A percentile compares a stretch with the other conserved stretches of the same genome.
These are phyloP conservation scores for Rhamnella rubrinervis DNA, from an alignment of 331 rosid genomes.

Conservation along the genomic window DNA sequence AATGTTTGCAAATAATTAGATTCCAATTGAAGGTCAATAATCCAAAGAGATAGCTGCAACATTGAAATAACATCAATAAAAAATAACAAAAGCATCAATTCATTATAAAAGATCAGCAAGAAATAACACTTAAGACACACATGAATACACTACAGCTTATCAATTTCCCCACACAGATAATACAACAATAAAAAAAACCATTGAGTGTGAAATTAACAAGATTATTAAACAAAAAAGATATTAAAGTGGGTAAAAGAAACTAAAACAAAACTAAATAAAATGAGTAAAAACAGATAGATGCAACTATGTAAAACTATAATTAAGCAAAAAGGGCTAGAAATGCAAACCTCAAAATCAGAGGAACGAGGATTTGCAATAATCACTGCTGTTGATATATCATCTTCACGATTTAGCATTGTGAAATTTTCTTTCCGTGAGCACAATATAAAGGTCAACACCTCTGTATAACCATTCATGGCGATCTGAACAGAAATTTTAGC, in stretches of 20 bases:
- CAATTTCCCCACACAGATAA: not conserved
- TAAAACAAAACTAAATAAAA: not conserved
- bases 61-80: no score
- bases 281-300: not conserved
- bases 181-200: not conserved
- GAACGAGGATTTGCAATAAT: constrained; percentile 87
- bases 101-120: not conserved
- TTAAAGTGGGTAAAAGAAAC: no score
- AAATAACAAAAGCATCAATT: not conserved
- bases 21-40: no score
- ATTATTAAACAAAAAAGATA: no score
- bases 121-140: not conserved
- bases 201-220: not conserved
- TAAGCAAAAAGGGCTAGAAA: constrained; percentile 5
- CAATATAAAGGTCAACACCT: constrained; percentile 85
- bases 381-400: constrained; percentile 66
- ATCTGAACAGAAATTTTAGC: constrained; percentile 45
- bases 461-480: constrained; percentile 81
- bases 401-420: constrained; percentile 70
- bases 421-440: constrained; percentile 81
- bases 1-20: no score
- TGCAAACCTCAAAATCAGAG: constrained; percentile 78
- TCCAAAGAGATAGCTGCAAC: no score
- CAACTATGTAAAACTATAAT: not conserved
- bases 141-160: not conserved